These are phyloP conservation scores for Orychophragmus violaceus DNA, from an alignment of 345 rosid genomes.

Conservation along the genomic window DNA sequence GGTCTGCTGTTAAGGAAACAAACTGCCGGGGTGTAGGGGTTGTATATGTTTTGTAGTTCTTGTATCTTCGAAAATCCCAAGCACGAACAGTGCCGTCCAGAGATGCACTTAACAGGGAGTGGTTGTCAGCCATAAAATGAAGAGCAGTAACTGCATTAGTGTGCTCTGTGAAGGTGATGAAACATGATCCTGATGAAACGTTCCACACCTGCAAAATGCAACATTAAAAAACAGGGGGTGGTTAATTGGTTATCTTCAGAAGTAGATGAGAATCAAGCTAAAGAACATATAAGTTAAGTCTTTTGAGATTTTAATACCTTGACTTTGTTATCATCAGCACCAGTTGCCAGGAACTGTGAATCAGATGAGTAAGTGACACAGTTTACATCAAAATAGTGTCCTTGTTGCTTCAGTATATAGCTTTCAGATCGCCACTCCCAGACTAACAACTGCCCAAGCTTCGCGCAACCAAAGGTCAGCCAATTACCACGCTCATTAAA, in stretches of 20 bases:
- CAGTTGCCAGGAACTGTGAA: conserved; percentile 90
- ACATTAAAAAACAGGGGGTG: not conserved
- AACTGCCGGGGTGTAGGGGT: conserved; percentile 91
- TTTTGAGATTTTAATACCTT: conserved; percentile 47
- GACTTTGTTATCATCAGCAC: conserved; percentile 96
- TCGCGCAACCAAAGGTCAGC: conserved; percentile 93
- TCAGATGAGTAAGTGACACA: conserved; percentile 87
- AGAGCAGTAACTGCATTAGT: conserved; percentile 91
- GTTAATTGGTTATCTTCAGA: not conserved
- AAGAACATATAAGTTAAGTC: not conserved
- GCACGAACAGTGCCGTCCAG: conserved; percentile 98
- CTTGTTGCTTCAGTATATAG: conserved; percentile 93
- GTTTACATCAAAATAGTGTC: conserved; percentile 87
- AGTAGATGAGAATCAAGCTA: not conserved
- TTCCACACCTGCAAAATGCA: conserved; percentile 72
- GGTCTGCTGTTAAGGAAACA: conserved; percentile 93
- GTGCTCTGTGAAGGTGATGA: conserved; percentile 92
- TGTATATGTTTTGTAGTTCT: conserved; percentile 90
- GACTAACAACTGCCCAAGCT: conserved; percentile 85
- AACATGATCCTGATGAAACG: conserved; percentile 87
- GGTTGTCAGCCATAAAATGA: conserved; percentile 91
- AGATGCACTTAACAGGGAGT: conserved; percentile 86
- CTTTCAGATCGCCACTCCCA: conserved; percentile 98
- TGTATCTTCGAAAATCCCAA: conserved; percentile 91
- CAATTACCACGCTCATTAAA: conserved; percentile 91